phyloP scores from a whole-genome alignment of 169 alveolate genomes.

The Plasmodium knowlesi region DNA sequence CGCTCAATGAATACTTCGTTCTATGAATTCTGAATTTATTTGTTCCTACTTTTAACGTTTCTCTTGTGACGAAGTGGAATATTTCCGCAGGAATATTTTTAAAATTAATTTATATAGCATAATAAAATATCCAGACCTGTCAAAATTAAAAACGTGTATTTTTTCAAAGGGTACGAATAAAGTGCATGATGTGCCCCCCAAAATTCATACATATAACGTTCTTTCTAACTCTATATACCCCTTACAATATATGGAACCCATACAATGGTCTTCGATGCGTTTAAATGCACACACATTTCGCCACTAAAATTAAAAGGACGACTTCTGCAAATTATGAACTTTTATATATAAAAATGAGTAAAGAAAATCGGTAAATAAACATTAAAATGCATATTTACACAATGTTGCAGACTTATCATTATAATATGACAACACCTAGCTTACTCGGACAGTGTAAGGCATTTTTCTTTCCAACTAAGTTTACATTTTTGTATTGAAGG shows the following conservation, averaged over 20 bases:
- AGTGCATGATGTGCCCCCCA: neutral
- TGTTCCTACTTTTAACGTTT: neutral
- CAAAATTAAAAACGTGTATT: neutral
- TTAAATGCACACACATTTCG: neutral
- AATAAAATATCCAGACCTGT: neutral
- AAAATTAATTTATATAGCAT: neutral
- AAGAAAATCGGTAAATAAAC: neutral
- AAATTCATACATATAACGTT: neutral
- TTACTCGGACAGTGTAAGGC: neutral
- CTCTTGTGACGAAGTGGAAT: neutral
- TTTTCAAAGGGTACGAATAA: neutral
- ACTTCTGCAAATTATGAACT: neutral
- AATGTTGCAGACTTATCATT: neutral
- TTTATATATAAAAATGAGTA: neutral
- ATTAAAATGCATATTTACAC: neutral
- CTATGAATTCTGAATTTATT: neutral
- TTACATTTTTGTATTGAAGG: neutral
- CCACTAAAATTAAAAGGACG: neutral
- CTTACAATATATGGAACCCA: neutral
- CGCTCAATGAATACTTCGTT: neutral
- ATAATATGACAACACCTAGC: neutral
- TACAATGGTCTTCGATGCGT: neutral
- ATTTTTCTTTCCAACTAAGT: neutral
- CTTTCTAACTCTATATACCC: neutral
- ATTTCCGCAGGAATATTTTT: neutral